Base-by-base conservation (phyloP, 2,329 filamentous ascomycete genomes). In the Aspergillus hiratsukae region DNA sequence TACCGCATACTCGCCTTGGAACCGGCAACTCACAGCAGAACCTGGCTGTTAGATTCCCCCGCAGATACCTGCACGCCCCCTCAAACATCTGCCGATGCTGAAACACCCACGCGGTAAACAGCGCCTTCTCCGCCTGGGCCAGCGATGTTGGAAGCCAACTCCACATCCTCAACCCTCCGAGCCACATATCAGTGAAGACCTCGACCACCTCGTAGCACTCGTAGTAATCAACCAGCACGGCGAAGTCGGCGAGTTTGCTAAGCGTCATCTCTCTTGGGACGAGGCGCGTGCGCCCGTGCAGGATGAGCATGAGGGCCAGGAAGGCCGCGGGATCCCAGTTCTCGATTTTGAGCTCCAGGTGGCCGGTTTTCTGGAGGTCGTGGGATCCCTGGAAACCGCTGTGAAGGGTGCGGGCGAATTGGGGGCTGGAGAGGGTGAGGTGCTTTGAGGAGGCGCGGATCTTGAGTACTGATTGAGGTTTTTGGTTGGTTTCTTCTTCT, bases 141-240 rank as follows among this genome's bases (percentile, higher is more conserved):
- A 43, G 10, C 29, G 29, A 35, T 2, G 7, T 14, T n/a, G n/a
- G n/a, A n/a, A n/a, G n/a, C n/a, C n/a, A n/a, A n/a, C n/a, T n/a
- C n/a, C n/a, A n/a, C n/a, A n/a, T n/a, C n/a, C n/a, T 14, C 3
- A 55, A 1, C 2, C 2, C 37, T 4, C n/a, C 3, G 17, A 62
- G 55, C 66, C 66, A 68, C 17, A 55, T 53, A 27, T 58, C 49
- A 3, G 51, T 27, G 27, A 64, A 58, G 2, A 62, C 29, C 19
- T 58, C 53, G 4, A 62, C 52, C 17, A 48, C 59, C 41, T 65
- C 61, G 23, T 58, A 54, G 45, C 62, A 64, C 3, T 60, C 35
- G 23, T 64, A 65, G n/a, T 65, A 65, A 43, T 67, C 66, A 1
- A 60, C 56, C 10, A 68, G 46, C 1, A 57, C 11, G 3, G 64